A percentile compares a stretch with the other conserved stretches of the same genome.
Evolutionary conservation across 2,329 filamentous ascomycete genomes (phyloP).

Genomic region (Phyllosticta citrichinensis): DNA sequence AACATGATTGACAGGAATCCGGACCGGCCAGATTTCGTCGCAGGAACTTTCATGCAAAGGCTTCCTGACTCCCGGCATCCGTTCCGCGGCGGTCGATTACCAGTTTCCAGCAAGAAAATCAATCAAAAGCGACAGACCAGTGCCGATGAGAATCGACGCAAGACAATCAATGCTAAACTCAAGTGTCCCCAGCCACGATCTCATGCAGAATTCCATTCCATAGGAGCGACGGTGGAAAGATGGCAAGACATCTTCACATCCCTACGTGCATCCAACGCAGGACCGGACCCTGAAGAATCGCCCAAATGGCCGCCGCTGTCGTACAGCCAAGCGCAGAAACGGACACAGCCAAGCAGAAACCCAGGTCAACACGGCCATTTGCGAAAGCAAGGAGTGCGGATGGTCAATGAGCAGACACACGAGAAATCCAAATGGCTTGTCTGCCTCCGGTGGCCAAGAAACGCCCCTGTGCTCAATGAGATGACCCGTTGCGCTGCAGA

Average conservation of each 20-base stretch:
- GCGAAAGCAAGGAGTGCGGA: background rate
- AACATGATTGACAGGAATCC: no score
- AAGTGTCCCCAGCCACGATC: background rate
- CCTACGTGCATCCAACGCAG: background rate
- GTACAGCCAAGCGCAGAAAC: background rate
- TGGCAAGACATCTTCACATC: background rate
- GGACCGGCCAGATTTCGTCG: no score
- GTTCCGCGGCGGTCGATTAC: no score
- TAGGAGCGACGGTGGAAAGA: background rate
- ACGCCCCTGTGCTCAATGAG: background rate
- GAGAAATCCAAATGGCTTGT: background rate
- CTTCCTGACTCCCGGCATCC: no score
- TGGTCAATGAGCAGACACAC: background rate
- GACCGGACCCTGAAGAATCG: background rate
- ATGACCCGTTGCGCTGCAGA: no score
- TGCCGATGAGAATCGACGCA: no score
- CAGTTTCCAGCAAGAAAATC: no score
- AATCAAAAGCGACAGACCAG: no score
- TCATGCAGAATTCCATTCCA: background rate
- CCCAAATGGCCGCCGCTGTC: background rate
- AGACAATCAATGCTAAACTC: no score
- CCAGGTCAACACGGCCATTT: background rate
- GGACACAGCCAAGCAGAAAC: background rate
- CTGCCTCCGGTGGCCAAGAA: background rate
- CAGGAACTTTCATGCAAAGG: no score